Base-by-base conservation (phyloP, 139 green algal species). In the Coelastrella sp. region DNA sequence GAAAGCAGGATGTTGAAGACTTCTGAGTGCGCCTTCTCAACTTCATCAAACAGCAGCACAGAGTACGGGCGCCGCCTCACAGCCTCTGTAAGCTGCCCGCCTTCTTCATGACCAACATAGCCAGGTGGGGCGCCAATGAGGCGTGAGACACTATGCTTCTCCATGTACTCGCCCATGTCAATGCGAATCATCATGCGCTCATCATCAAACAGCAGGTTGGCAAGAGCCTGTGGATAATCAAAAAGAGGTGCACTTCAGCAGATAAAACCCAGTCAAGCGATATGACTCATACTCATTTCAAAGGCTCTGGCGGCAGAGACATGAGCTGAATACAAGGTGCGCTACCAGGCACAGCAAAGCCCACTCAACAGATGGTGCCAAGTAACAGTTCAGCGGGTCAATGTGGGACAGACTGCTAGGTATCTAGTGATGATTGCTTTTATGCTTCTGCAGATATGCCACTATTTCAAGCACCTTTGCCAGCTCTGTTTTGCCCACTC, bases 81-180 rank as follows among this genome's bases (percentile, higher is more conserved):
- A 17, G 97, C 97, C 94, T 99, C 98, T 7, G 98, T 99, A 35
- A 99, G 96, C 95, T 99, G 98, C 17, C 98, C 98, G 11, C 94
- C 94, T 87, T 94, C 90, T 7, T 95, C 92, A 86, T 96, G 91
- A 8, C 94, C 94, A 15, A 96, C 82, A 89, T 95, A 95, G n/a
- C 93, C 93, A 7, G 98, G 98, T 7, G 98, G 98, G 8, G 98
- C 98, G 7, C 97, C 97, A 27, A 99, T 95, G 5, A 99, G 95
- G 4, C 97, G 85, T 35, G 81, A 94, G n/a, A 99, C 97, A 24
- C 83, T 96, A 93, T 99, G 97, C 94, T 98, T 98, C 94, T 99
- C 97, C 97, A 99, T 99, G 95, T 99, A 98, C 95, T 99, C 98
- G 78, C 94, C 96, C 98, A 99, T 99, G 95, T 99, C 98, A 57